Conservation (phyloP, 345 rosid genomes). For the Rhodomyrtus tomentosa region DNA sequence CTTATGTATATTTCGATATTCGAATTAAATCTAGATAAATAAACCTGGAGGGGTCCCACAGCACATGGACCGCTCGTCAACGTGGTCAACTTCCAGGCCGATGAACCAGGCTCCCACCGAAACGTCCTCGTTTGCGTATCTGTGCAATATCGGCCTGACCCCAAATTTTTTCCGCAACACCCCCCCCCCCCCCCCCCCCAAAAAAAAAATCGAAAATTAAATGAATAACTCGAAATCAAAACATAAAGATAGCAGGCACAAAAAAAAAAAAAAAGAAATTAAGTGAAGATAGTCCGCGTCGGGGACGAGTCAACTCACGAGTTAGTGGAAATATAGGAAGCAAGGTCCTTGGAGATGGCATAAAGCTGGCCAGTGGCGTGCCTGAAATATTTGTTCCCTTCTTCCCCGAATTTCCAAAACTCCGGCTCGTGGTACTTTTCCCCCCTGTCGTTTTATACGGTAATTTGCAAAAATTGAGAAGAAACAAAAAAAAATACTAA, state of each 20-base stretch:
- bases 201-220: background rate
- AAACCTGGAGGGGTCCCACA: conserved; percentile 84
- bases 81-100: conserved; percentile 79
- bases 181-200: too few relatives aligned
- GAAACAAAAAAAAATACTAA: background rate
- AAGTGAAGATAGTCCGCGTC: background rate
- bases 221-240: background rate
- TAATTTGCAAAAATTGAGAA: background rate
- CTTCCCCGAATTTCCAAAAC: conserved; percentile 89
- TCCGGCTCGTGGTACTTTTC: conserved; percentile 85
- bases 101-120: conserved; percentile 77
- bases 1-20: too few relatives aligned
- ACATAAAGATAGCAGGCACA: background rate
- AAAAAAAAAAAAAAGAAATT: background rate
- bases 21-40: background rate
- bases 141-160: conserved; percentile 62
- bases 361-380: conserved; percentile 93
- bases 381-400: conserved; percentile 80
- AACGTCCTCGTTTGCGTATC: conserved; percentile 92
- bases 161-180: background rate
- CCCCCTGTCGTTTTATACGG: conserved; percentile 25
- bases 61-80: conserved; percentile 76
- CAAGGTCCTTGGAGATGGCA: conserved; percentile 85
- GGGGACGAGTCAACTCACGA: conserved; percentile 22
- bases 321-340: conserved; percentile 66